Base-by-base conservation (phyloP, 2,329 filamentous ascomycete species). In the Talaromyces piceae region DNA sequence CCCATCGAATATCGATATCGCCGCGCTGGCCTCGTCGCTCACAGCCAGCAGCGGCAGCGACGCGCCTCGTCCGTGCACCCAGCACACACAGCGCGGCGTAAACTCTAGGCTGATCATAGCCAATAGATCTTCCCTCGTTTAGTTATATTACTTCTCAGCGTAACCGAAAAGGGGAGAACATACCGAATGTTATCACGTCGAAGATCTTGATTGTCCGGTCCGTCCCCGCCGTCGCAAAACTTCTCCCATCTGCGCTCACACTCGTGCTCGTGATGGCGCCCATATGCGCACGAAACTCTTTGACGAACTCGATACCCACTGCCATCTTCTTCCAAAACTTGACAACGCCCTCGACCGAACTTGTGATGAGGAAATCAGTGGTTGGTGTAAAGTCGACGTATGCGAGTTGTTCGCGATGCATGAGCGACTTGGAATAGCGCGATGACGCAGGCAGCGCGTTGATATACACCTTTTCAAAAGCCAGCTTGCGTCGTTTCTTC, bases 281-380 rank as follows among this genome's bases (percentile, higher is more conserved):
- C 52, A 80, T 78, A 70, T 98, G 94, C 6, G 93, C 91, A 64
- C 84, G 86, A 73, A 95, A 98, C 72, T 98, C 91, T 72, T 98
- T 98, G 49, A 97, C 91, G 64, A 98, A 98, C 72, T 98, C 94
- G 53, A 98, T 87, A 1, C 88, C 88, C 28, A 88, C 84, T 1
- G 82, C 84, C 57, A 87, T 81, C 73, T 98, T 98, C 74, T 98
- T 98, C 93, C 93, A 98, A 68, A 98, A 98, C 70, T 98, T 98
- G 60, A 97, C 91, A 0, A 91, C 86, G n/a, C 94, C 94, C 65
- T 98, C 93, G 41, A 88, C 74, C 0, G 93, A 97, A 55, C 87
- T 88, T 1, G 93, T 98, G 56, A 98, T 93, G 31, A 98, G 77
- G 65, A 98, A 98, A 60, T 97, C 93, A 54, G 91, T 96, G 54